Evolutionary conservation across 2,329 filamentous ascomycete species (phyloP), one percentile per base, ranked within the genome.

Genomic region (Colletotrichum phormii): DNA sequence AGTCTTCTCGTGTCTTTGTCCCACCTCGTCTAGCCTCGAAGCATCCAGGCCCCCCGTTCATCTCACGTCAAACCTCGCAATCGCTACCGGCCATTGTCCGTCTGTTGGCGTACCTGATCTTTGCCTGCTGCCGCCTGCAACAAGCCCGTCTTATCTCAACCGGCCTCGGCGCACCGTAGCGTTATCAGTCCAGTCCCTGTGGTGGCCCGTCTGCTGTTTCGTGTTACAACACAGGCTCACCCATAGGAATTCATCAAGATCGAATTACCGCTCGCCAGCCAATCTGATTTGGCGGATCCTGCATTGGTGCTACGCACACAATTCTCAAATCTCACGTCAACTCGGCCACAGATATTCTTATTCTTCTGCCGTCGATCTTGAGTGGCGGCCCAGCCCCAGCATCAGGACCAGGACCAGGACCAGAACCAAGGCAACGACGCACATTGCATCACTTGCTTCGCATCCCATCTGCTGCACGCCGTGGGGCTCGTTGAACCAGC

Each of bases 361-460:
- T 18, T 51, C 18, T 24, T 26, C 60, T 24, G 46, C 35, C 42
- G 29, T 69, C 70, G 35, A 49, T 57, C 46, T 37, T 63, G 26
- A 51, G 71, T 73, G 62, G 71, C 71, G 71, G 62, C 24, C 71
- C 58, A 63, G 53, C 15, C 37, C 37, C 15, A 42, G 26, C 26
- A 26, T 26, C 26, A 26, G 13, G 37, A 15, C 37, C 37, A 42
- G 37, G 13, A 42, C 71, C 62, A 60, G 58, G 42, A 62, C 49
- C 57, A 66, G 18, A 46, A 65, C 13, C n/a, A n/a, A n/a, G n/a
- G n/a, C n/a, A 46, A 49, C 46, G 62, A 73, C 67, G 57, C n/a
- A 71, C 62, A 73, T 73, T 73, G 54, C 71, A 71, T 73, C 67
- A 73, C 71, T 64, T 65, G 67, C 42, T 49, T 49, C 42, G 42